Percentiles rank a stretch among this genome's conserved stretches.
Conservation (phyloP, 495 filamentous ascomycete genomes). For the Podospora didyma region DNA sequence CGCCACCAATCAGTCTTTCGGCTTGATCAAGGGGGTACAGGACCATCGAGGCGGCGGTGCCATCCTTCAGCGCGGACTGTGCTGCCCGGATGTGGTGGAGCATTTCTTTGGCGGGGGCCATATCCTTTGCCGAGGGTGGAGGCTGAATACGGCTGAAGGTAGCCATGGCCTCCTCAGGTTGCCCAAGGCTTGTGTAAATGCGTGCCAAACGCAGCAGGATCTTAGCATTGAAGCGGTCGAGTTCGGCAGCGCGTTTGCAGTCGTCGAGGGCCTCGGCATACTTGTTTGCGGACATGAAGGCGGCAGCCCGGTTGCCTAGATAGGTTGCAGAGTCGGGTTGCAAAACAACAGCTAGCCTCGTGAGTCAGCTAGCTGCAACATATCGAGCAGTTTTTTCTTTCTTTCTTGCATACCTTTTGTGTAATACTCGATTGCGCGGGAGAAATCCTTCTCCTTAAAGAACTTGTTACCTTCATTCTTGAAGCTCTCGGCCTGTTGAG, state of each 20-base stretch:
- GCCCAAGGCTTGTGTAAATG: constrained; percentile 80
- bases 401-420: constrained; percentile 84
- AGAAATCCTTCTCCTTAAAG: constrained; percentile 88
- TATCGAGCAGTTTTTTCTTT: too few species aligned
- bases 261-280: constrained; percentile 81
- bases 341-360: constrained; percentile 67
- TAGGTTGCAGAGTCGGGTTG: constrained; percentile 80
- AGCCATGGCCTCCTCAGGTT: constrained; percentile 80
- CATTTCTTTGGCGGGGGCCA: constrained; percentile 76
- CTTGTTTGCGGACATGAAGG: constrained; percentile 78
- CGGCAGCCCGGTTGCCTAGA: constrained; percentile 90
- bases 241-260: constrained; percentile 69
- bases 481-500: constrained; percentile 78
- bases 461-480: constrained; percentile 93
- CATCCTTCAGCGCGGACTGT: constrained; percentile 65
- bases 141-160: constrained; percentile 70
- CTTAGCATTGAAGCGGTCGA: constrained; percentile 80
- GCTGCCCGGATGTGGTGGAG: constrained; percentile 75
- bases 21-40: constrained; percentile 88
- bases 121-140: constrained; percentile 77
- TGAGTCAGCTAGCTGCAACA: constrained; percentile 13
- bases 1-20: constrained; percentile 72
- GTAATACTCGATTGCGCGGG: constrained; percentile 83
- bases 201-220: constrained; percentile 83
- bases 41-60: constrained; percentile 82